These are phyloP conservation scores for Gossypium mustelinum DNA, from an alignment of 345 rosid species.

Conservation along the genomic window DNA sequence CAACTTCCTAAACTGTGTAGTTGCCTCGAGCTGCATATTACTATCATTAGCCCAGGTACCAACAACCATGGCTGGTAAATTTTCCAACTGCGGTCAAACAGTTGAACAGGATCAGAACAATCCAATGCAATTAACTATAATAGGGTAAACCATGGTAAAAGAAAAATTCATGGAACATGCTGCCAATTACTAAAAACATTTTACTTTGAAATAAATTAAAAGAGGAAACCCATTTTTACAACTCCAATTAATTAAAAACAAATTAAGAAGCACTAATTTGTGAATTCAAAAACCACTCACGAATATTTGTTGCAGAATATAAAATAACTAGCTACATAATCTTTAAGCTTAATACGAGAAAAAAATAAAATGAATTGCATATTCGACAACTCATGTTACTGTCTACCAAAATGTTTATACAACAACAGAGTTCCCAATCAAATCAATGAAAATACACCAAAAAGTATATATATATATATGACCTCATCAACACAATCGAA, in stretches of 20 bases:
- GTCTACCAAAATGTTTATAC: neutral
- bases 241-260: no score
- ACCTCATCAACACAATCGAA: neutral
- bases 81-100: conserved; percentile 37
- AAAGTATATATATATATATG: no score
- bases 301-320: no score
- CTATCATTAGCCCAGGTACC: conserved; percentile 41
- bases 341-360: neutral
- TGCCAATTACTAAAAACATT: neutral
- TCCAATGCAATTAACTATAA: neutral
- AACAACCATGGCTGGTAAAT: conserved; percentile 36
- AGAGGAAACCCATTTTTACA: neutral
- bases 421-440: neutral
- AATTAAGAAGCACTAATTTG: no score
- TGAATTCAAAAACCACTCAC: no score
- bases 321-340: neutral
- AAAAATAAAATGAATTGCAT: neutral
- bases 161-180: neutral
- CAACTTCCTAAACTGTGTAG: conserved; percentile 40
- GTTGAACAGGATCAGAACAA: neutral
- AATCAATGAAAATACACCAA: neutral
- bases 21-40: conserved; percentile 35
- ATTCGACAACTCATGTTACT: neutral
- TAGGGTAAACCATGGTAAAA: neutral
- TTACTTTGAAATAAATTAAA: neutral